These are phyloP conservation scores for Nicotiana sylvestris DNA, from an alignment of 257 asterid genomes.

Conservation along the genomic window DNA sequence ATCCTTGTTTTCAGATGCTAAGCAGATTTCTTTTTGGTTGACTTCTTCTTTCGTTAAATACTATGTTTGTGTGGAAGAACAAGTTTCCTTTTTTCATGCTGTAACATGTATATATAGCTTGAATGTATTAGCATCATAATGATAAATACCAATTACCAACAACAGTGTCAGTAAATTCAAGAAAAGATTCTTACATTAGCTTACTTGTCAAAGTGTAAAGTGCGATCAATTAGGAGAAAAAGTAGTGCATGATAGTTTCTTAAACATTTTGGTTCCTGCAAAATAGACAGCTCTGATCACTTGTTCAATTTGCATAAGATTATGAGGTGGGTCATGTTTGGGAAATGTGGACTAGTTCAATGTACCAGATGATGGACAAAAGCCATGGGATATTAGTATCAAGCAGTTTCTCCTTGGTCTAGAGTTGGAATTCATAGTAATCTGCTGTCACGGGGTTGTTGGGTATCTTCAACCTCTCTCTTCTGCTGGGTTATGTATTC, in stretches of 20 bases:
- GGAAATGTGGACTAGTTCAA: not conserved
- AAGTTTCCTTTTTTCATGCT: not conserved
- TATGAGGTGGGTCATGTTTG: not conserved
- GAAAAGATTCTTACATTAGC: not conserved
- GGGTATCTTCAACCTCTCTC: not conserved
- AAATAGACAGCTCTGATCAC: not conserved
- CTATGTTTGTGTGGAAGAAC: not conserved
- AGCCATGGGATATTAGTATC: not conserved
- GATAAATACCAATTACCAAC: not conserved
- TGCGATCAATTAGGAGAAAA: not conserved
- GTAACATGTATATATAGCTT: not conserved
- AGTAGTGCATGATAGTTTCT: not conserved
- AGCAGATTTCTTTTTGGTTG: not conserved
- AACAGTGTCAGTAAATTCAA: not conserved
- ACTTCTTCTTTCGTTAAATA: not conserved
- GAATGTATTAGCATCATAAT: not conserved
- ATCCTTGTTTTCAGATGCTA: not conserved
- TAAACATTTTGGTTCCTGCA: not conserved
- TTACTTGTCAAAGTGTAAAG: not conserved
- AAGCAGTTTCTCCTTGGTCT: not conserved
- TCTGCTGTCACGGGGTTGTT: not conserved
- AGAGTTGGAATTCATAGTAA: not conserved
- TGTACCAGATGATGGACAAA: constrained; percentile 4
- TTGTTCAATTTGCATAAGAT: not conserved
- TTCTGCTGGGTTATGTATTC: not conserved